These are phyloP conservation scores for Fusarium sp. DNA, from an alignment of 2,329 filamentous ascomycete species.

Conservation along the genomic window DNA sequence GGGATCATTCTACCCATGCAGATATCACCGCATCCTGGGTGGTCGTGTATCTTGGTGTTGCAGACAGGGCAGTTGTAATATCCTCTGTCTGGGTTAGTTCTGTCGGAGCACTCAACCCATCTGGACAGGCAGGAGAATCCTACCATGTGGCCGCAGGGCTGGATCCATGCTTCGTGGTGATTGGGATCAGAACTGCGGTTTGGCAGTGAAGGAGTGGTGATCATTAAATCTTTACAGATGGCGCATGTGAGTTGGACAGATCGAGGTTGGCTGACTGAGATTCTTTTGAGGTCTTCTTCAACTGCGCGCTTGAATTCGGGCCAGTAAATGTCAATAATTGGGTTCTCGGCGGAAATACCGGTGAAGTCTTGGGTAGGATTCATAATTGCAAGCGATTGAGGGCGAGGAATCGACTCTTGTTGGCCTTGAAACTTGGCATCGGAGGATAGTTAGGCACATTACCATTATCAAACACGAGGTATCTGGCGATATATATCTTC, in stretches of 20 bases:
- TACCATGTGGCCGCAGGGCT: neutral
- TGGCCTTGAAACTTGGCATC: neutral
- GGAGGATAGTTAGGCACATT: neutral
- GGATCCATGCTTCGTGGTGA: neutral
- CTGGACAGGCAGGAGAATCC: neutral
- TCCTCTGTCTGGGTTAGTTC: too few species aligned
- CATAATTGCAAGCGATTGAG: neutral
- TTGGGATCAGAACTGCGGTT: neutral
- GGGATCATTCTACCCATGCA: neutral
- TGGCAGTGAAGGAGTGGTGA: neutral
- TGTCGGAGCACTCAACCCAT: neutral
- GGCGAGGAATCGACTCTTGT: neutral
- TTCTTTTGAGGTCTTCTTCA: neutral
- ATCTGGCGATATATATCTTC: neutral
- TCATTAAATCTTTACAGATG: neutral
- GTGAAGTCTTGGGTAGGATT: neutral
- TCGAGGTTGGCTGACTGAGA: neutral
- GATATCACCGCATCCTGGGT: neutral
- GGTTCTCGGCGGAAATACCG: rapidly evolving
- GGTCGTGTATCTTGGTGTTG: neutral
- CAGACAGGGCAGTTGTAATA: neutral
- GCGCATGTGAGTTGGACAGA: neutral
- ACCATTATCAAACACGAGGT: neutral
- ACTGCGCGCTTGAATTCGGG: neutral
- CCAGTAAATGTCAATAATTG: neutral